Evolutionary conservation across 1,139 yeast species (phyloP).

Genomic region (Sugiyamaella castrensis): DNA sequence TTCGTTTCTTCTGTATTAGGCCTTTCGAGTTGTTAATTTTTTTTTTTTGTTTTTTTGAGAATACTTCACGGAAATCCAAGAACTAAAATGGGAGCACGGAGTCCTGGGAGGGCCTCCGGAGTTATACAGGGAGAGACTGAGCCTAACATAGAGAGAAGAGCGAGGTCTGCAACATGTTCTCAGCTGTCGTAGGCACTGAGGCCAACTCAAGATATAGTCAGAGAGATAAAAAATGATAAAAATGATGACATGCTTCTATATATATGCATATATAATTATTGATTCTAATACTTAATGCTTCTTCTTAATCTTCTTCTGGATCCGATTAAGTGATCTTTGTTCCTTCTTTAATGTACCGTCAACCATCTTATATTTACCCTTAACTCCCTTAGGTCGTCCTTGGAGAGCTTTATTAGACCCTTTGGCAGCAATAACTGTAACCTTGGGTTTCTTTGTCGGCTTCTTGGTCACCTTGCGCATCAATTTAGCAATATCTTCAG

Average conservation of each 20-base stretch:
- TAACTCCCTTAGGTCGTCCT: constrained; percentile 96
- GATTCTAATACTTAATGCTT: constrained; percentile 5
- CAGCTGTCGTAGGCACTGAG: too few species aligned
- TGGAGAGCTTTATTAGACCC: constrained; percentile 82
- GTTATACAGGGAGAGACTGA: too few species aligned
- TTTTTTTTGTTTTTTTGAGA: too few species aligned
- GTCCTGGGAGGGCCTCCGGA: too few species aligned
- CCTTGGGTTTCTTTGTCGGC: constrained; percentile 76
- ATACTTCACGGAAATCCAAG: too few species aligned
- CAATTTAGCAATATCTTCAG: constrained; percentile 84
- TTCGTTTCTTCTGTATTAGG: too few species aligned
- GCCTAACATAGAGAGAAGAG: too few species aligned
- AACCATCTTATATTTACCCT: constrained; percentile 98
- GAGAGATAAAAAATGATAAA: too few species aligned
- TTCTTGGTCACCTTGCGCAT: constrained; percentile 73
- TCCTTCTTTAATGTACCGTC: constrained; percentile 98
- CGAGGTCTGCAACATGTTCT: too few species aligned
- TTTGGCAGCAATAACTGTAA: constrained; percentile 84
- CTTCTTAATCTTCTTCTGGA: constrained; percentile 65
- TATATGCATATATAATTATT: constrained; percentile 2
- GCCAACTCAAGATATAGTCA: too few species aligned
- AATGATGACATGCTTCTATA: background rate
- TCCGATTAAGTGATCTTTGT: constrained; percentile 86
- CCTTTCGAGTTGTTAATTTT: too few species aligned
- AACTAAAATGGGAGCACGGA: too few species aligned